Conservation (phyloP, 345 rosid genomes). For the Lepidium africanum region DNA sequence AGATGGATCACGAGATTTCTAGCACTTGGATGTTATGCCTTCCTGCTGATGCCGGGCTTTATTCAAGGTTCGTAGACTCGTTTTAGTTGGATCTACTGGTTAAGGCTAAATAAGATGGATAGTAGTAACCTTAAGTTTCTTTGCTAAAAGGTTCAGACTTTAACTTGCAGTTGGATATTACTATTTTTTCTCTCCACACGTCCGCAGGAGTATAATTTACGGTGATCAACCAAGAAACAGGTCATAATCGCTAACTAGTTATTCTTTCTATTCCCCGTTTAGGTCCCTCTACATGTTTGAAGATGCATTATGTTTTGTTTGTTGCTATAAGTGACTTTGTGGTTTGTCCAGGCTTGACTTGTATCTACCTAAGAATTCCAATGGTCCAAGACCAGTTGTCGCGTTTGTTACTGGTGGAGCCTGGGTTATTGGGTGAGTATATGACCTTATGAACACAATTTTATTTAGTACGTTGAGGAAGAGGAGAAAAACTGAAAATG, state of each 20-base stretch:
- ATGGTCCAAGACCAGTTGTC: constrained; percentile 80
- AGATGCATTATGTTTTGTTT: not conserved
- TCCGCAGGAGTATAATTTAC: constrained; percentile 70
- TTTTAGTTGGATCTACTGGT: not conserved
- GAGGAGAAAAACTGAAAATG: not conserved
- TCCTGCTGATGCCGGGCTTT: constrained; percentile 87
- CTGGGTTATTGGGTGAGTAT: constrained; percentile 94
- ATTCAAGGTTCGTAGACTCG: constrained; percentile 57
- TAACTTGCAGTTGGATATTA: constrained; percentile 78
- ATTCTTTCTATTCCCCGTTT: not conserved
- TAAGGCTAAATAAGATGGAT: not conserved
- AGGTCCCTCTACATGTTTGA: not conserved
- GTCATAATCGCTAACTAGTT: constrained; percentile 25
- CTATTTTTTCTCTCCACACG: constrained; percentile 77
- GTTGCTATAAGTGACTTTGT: not conserved
- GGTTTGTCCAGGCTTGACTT: constrained; percentile 68
- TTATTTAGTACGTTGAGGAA: not conserved
- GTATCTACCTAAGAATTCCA: constrained; percentile 64
- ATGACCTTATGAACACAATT: not conserved
- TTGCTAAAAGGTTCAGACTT: constrained; percentile 23
- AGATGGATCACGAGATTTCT: constrained; percentile 81
- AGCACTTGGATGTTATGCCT: constrained; percentile 86
- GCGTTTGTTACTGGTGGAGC: constrained; percentile 98
- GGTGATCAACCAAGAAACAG: constrained; percentile 97
- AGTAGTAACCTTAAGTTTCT: not conserved